Evolutionary conservation across 805 yeast genomes (phyloP).

Genomic region (Wickerhamiella shivajii): DNA sequence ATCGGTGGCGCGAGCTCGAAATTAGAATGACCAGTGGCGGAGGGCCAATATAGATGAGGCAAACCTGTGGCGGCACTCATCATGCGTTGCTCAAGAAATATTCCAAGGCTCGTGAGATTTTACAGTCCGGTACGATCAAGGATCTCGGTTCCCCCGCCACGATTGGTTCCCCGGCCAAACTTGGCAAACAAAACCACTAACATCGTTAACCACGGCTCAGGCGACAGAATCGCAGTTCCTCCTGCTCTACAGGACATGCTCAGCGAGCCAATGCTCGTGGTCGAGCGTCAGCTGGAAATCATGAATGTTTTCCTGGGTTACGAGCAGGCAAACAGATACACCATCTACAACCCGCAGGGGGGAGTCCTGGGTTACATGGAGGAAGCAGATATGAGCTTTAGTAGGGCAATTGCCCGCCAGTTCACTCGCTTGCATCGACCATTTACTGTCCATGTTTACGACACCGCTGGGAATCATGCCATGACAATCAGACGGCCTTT

Average conservation of each 20-base stretch:
- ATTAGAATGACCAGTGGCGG: too few relatives aligned
- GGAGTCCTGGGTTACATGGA: conserved; percentile 62
- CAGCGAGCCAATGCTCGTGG: conserved; percentile 67
- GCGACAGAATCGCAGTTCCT: conserved; percentile 5
- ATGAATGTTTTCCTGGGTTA: conserved; percentile 79
- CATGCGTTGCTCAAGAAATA: too few relatives aligned
- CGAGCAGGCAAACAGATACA: conserved; percentile 77
- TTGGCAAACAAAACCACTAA: too few relatives aligned
- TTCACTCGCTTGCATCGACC: conserved; percentile 78
- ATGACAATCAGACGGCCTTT: conserved; percentile 60
- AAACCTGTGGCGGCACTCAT: too few relatives aligned
- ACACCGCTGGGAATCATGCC: conserved; percentile 23
- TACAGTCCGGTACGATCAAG: too few relatives aligned
- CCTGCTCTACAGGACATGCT: conserved; percentile 44
- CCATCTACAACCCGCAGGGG: conserved; percentile 58
- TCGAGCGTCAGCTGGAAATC: conserved; percentile 78
- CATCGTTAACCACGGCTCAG: too few relatives aligned
- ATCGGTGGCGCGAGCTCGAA: too few relatives aligned
- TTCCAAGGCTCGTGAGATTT: too few relatives aligned
- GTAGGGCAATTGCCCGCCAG: conserved; percentile 66
- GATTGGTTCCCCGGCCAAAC: too few relatives aligned
- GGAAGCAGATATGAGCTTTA: conserved; percentile 63
- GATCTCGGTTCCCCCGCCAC: too few relatives aligned
- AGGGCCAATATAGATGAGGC: too few relatives aligned
- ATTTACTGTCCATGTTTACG: conserved; percentile 26